phyloP scores from a whole-genome alignment of 1,284 basidiomycete species.

The Gomphus sp. region DNA sequence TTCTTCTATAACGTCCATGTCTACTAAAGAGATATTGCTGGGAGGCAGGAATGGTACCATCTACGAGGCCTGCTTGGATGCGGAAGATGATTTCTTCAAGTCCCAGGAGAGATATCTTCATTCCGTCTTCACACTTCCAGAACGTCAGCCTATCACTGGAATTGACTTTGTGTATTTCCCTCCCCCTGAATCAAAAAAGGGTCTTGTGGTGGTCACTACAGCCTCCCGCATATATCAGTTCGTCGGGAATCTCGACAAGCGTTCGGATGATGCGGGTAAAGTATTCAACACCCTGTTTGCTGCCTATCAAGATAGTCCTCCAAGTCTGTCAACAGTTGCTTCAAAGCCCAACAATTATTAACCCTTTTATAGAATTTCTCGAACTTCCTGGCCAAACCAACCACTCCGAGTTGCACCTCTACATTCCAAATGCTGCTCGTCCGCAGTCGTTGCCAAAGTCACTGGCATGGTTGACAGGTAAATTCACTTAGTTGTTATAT shows the following conservation, averaged over 20 bases:
- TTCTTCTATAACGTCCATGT: slow-evolving; percentile 53
- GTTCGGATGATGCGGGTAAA: slow-evolving; percentile 66
- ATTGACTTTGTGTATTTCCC: slow-evolving; percentile 74
- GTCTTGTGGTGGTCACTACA: slow-evolving; percentile 77
- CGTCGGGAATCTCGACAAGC: slow-evolving; percentile 57
- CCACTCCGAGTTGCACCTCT: slow-evolving; percentile 73
- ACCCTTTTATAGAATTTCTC: slow-evolving; percentile 53
- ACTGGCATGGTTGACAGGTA: slow-evolving; percentile 88
- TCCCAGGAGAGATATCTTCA: slow-evolving; percentile 78
- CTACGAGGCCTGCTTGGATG: slow-evolving; percentile 79
- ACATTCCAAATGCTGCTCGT: slow-evolving; percentile 60
- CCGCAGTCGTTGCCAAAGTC: slow-evolving; percentile 52
- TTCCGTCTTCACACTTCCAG: slow-evolving; percentile 70
- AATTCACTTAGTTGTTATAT: slow-evolving; percentile 15
- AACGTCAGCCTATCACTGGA: slow-evolving; percentile 73
- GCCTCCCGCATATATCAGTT: slow-evolving; percentile 90
- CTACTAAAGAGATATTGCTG: slow-evolving; percentile 82
- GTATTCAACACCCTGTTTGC: slow-evolving; percentile 71
- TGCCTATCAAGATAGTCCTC: slow-evolving; percentile 61
- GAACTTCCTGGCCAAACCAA: slow-evolving; percentile 74
- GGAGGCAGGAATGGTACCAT: slow-evolving; percentile 80
- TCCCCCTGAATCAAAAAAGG: slow-evolving; percentile 47
- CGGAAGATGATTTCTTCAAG: slow-evolving; percentile 89
- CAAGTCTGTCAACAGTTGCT: slow-evolving; percentile 50
- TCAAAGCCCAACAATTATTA: background rate